Evolutionary conservation across 2,329 filamentous ascomycete species (phyloP).

Genomic region (Fusarium sambucinum): DNA sequence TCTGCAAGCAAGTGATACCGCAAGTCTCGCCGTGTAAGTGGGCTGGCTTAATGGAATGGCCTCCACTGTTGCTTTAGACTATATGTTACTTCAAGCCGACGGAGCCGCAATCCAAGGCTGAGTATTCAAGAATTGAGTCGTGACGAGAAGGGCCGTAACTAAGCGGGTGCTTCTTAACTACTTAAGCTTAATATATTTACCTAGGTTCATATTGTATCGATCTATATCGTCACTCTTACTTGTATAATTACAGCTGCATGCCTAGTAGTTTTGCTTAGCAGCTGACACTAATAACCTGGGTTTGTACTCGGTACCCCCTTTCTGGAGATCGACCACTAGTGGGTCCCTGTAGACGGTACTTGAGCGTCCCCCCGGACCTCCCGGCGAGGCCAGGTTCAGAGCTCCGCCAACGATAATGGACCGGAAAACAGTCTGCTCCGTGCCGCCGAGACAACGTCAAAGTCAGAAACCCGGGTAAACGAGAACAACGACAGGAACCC

Average conservation of each 20-base stretch:
- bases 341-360: constrained; percentile 18
- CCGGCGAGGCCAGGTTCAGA: constrained; percentile 15
- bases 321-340: neutral
- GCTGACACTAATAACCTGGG: neutral
- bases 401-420: constrained; percentile 45
- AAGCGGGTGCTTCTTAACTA: constrained; percentile 18
- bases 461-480: neutral
- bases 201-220: constrained; percentile 14
- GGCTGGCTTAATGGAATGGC: constrained; percentile 11
- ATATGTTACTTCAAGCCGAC: neutral
- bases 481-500: neutral
- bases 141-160: constrained; percentile 7
- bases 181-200: constrained; percentile 3
- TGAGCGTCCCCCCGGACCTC: constrained; percentile 7
- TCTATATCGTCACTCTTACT: constrained; percentile 25
- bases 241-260: constrained; percentile 4
- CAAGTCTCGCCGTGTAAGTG: constrained; percentile 36
- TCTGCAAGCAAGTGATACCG: constrained; percentile 19
- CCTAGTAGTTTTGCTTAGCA: constrained; percentile 5
- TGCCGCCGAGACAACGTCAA: constrained; percentile 17
- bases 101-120: constrained; percentile 1
- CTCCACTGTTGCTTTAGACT: constrained; percentile 18
- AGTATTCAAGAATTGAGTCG: neutral
- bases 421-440: constrained; percentile 33
- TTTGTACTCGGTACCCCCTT: constrained; percentile 14